A percentile compares a stretch with the other conserved stretches of the same genome.
Conservation (phyloP, 805 yeast species). For the Wickerhamomyces sydowiorum region DNA sequence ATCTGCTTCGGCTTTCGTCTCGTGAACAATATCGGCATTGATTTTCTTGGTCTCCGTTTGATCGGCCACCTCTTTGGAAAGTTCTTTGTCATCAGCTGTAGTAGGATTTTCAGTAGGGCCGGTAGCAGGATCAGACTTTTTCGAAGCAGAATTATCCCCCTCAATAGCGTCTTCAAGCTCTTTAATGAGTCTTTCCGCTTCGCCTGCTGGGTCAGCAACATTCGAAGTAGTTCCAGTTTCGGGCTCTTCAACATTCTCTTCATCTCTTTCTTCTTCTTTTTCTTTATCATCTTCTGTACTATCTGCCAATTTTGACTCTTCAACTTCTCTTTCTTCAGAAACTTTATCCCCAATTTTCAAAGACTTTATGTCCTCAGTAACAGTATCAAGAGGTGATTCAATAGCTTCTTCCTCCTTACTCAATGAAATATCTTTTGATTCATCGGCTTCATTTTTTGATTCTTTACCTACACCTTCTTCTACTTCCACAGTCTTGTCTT, state of each 20-base stretch:
- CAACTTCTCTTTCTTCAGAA: constrained; percentile 1
- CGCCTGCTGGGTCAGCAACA: constrained; percentile 18
- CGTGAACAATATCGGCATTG: neutral
- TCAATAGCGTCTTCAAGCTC: constrained; percentile 15
- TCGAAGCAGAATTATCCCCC: neutral
- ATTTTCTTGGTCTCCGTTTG: neutral
- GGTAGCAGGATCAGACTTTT: neutral
- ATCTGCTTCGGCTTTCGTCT: neutral
- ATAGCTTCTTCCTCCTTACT: too few species aligned
- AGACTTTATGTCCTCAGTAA: too few species aligned
- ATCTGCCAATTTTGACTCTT: constrained; percentile 5
- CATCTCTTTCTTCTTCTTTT: neutral
- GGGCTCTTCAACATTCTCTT: constrained; percentile 1
- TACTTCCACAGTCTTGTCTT: too few species aligned
- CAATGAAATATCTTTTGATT: too few species aligned
- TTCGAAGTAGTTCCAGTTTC: constrained; percentile 16
- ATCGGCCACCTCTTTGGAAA: too few species aligned
- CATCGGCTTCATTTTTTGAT: too few species aligned
- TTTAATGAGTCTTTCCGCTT: constrained; percentile 16
- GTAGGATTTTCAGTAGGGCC: neutral
- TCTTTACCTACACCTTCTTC: too few species aligned
- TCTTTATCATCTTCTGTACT: constrained; percentile 8
- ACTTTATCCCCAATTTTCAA: too few species aligned
- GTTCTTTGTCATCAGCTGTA: constrained; percentile 1
- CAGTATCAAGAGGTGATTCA: too few species aligned